Evolutionary conservation across 169 alveolate genomes (phyloP), one percentile per base, ranked within the genome.

Genomic region (Eimeria brunetti): DNA sequence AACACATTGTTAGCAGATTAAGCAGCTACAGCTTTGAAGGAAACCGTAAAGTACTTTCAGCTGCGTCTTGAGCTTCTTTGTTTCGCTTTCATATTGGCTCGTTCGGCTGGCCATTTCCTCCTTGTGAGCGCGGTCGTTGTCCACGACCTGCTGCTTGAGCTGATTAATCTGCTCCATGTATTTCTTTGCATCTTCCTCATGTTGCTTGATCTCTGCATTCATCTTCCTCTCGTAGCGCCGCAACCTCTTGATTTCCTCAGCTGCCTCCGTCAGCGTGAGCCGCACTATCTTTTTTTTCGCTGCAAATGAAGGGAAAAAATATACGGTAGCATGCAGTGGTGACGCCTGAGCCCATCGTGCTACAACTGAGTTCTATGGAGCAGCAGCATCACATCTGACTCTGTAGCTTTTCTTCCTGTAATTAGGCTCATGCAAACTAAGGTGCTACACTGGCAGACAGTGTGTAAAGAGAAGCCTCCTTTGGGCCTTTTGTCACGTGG

Each of bases 161-260:
- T 18, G 44, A 9, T 12, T 58, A 12, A 80, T 36, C 60, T 75
- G 60, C 78, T 73, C 78, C 80, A 27, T 11, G 36, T 46, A 44
- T 11, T 30, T 38, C 71, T n/a, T 33, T 6, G n/a, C 41, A 1
- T 64, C 86, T 49, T 92, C 92, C 56, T 83, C 92, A 30, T 36
- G 41, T 33, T 83, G 76, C 67, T 83, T 60, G 33, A 64, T 27
- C 44, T 92, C 71, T 24, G 46, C 53, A 30, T 51, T 67, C 49
- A 12, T 38, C 60, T 51, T 75, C 56, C 92, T 75, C 36, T 60
- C 92, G 24, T 81, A 33, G 27, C 92, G 96, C 53, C 96, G 96
- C 20, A 92, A 91, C 76, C 96, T 33, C 92, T 83, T 80, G 76
- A 92, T 92, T 58, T 92, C 96, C 33, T 92, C 96, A 8, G 96